These are phyloP conservation scores for Decorospora gaudefroyi DNA, from an alignment of 2,329 filamentous ascomycete species.

Conservation along the genomic window DNA sequence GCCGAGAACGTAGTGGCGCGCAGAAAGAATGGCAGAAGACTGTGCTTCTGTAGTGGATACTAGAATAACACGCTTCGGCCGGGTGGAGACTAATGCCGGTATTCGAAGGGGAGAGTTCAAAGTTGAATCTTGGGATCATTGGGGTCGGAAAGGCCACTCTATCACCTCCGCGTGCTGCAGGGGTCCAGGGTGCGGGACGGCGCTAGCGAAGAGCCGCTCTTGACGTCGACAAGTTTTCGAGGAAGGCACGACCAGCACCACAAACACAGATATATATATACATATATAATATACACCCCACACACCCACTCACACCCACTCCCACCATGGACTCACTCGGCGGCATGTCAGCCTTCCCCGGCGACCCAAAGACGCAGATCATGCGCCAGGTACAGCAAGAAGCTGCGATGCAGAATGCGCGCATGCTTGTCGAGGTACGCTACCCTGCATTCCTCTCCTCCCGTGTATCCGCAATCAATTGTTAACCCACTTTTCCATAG, in stretches of 20 bases:
- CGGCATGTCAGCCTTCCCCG: slow-evolving; percentile 35
- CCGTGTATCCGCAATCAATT: not conserved
- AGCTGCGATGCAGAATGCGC: slow-evolving; percentile 57
- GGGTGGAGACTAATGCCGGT: slow-evolving; percentile 27
- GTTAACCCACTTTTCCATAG: slow-evolving; percentile 2
- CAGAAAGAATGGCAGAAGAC: slow-evolving; percentile 39
- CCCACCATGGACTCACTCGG: slow-evolving; percentile 43
- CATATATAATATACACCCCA: too few species aligned
- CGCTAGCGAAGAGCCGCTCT: slow-evolving; percentile 27
- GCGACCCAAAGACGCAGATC: slow-evolving; percentile 53
- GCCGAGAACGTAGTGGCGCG: slow-evolving; percentile 8
- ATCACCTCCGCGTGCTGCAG: slow-evolving; percentile 36
- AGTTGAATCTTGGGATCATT: slow-evolving; percentile 14
- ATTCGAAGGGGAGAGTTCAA: slow-evolving; percentile 31
- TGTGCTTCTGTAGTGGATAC: slow-evolving; percentile 33
- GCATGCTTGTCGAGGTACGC: slow-evolving; percentile 53
- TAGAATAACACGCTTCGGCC: slow-evolving; percentile 13
- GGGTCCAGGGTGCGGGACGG: slow-evolving; percentile 21
- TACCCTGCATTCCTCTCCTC: not conserved
- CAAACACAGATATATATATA: too few species aligned
- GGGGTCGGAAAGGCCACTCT: slow-evolving; percentile 18
- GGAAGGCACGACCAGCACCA: not conserved
- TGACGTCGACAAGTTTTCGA: slow-evolving; percentile 41
- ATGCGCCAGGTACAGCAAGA: slow-evolving; percentile 60
- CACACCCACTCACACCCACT: slow-evolving; percentile 4